Base-by-base conservation (phyloP, 208 protist species). In the Spongospora subterranea region DNA sequence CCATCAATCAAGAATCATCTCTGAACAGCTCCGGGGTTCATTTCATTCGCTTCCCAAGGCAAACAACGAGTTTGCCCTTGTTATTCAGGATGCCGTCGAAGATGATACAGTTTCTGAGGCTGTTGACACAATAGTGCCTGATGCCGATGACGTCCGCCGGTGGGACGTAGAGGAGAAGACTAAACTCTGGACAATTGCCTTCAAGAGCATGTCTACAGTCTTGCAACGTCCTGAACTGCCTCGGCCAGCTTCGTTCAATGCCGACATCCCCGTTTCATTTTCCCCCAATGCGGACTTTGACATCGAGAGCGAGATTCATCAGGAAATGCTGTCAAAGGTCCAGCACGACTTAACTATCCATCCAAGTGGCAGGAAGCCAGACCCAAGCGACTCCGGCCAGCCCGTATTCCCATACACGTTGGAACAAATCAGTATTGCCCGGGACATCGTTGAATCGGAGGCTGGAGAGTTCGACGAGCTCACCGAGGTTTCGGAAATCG, bases 171-270 rank as follows among this genome's bases (percentile, higher is more conserved):
- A 82, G 71, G 17, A 35, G 35, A 35, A 43, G 13, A 20, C 71
- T 35, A 13, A 43, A 35, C 17, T 40, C 17, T 6, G 13, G 35
- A 6, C 11, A 6, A 43, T 43, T n/a, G 71, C 71, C 17, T 82
- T 82, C n/a, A 6, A 20, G 40, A 6, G 6, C 11, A 35, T 39
- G n/a, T 82, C 71, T 6, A 82, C 71, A 13, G 71, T 82, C 17
- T n/a, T 82, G 71, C 71, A 82, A 43, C 6, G 71, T 20, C 71
- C 71, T 6, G 71, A 82, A 43, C 71, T 82, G n/a, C 71, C 71
- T 6, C 6, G n/a, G 71, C 71, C 71, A 6, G 17, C 17, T 35
- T n/a, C 17, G 6, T 6, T 35, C n/a, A 35, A n/a, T n/a, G 17
- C 71, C 71, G n/a, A n/a, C n/a, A 6, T 43, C 17, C 35, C 40